These are phyloP conservation scores for Discostella pseudostelligera DNA, from an alignment of 108 stramenopile species.

Conservation along the genomic window DNA sequence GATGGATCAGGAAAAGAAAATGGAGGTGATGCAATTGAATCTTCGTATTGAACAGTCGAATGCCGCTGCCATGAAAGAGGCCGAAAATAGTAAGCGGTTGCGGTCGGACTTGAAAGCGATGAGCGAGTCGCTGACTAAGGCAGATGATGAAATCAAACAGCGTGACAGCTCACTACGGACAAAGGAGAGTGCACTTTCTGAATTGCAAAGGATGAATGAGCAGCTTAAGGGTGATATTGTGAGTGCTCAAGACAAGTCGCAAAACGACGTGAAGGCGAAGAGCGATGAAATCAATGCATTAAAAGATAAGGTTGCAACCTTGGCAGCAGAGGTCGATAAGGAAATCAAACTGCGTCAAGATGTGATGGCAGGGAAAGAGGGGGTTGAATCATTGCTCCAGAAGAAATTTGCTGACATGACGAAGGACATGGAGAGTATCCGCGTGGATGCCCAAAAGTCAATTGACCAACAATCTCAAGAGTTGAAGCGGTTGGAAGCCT, in stretches of 20 bases:
- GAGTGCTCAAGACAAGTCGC: background rate
- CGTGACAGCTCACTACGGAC: slow-evolving; percentile 10
- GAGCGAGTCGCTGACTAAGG: slow-evolving; percentile 9
- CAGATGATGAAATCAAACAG: slow-evolving; percentile 2
- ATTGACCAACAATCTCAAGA: slow-evolving; percentile 25
- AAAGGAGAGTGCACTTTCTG: background rate
- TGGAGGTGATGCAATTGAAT: slow-evolving; percentile 20
- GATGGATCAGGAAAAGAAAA: slow-evolving; percentile 7
- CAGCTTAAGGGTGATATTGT: background rate
- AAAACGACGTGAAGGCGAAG: slow-evolving; percentile 22
- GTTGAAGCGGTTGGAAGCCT: slow-evolving; percentile 28
- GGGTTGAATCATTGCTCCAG: slow-evolving; percentile 19
- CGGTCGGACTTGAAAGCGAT: slow-evolving; percentile 5
- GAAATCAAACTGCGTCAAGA: slow-evolving; percentile 22
- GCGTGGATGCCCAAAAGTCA: slow-evolving; percentile 21
- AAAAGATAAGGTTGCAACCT: slow-evolving; percentile 25
- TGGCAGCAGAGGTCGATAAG: slow-evolving; percentile 13
- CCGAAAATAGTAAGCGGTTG: slow-evolving; percentile 17
- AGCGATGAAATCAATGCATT: slow-evolving; percentile 21
- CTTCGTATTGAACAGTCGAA: slow-evolving; percentile 10
- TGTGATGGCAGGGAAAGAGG: slow-evolving; percentile 20
- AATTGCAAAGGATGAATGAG: slow-evolving; percentile 7
- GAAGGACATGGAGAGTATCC: slow-evolving; percentile 19
- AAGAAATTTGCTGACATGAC: slow-evolving; percentile 24
- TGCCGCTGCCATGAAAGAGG: slow-evolving; percentile 1